Conservation (phyloP, 2,329 filamentous ascomycete genomes). For the Aspergillus ochraceoroseus region DNA sequence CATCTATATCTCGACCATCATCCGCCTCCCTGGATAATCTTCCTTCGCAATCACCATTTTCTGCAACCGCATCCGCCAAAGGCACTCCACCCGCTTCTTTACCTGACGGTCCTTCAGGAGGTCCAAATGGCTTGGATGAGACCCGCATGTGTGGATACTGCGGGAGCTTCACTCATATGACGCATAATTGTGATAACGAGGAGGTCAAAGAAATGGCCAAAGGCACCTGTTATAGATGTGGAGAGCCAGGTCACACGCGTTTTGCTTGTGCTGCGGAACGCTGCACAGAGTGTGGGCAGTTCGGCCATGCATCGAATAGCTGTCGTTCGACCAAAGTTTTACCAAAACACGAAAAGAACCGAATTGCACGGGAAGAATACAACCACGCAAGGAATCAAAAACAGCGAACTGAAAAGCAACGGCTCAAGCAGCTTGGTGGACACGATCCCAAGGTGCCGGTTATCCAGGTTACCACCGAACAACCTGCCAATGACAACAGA, state of each 20-base stretch:
- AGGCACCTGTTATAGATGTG: slow-evolving; percentile 44
- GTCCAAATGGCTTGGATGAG: slow-evolving; percentile 42
- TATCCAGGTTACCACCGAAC: slow-evolving; percentile 30
- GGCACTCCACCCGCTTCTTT: slow-evolving; percentile 24
- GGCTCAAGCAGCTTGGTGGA: slow-evolving; percentile 41
- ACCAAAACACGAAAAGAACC: slow-evolving; percentile 35
- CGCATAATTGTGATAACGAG: slow-evolving; percentile 44
- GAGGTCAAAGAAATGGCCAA: slow-evolving; percentile 38
- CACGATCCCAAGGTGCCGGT: slow-evolving; percentile 45
- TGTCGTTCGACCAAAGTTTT: slow-evolving; percentile 37
- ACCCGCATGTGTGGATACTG: slow-evolving; percentile 43
- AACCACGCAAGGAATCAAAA: slow-evolving; percentile 33
- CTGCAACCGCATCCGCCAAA: slow-evolving; percentile 26
- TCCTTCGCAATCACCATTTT: slow-evolving; percentile 19
- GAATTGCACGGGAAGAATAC: slow-evolving; percentile 37
- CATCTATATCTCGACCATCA: slow-evolving; percentile 30
- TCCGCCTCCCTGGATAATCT: slow-evolving; percentile 26
- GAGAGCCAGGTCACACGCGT: slow-evolving; percentile 37
- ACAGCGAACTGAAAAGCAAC: slow-evolving; percentile 36
- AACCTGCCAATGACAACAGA: slow-evolving; percentile 14
- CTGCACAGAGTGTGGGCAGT: slow-evolving; percentile 43
- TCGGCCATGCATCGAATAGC: slow-evolving; percentile 37
- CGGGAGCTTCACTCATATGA: slow-evolving; percentile 45
- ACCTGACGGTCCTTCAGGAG: slow-evolving; percentile 42
- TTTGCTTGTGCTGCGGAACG: slow-evolving; percentile 38